phyloP scores from a whole-genome alignment of 345 rosid genomes.

The Moricandia arvensis region DNA sequence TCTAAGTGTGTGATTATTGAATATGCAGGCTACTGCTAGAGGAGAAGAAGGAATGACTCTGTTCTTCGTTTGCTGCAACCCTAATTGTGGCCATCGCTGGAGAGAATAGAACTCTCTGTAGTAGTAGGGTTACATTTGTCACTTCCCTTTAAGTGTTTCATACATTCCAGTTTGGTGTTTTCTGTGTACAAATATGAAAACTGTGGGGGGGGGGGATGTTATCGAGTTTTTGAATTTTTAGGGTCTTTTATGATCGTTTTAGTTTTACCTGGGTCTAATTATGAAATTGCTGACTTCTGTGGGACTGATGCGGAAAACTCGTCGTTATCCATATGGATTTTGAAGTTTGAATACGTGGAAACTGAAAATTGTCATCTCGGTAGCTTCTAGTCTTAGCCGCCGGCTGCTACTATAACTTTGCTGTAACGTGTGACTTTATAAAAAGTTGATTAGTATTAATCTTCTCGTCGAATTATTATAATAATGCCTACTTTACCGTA shows the following conservation, averaged over 20 bases:
- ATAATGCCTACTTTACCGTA: not conserved
- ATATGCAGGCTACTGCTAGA: constrained; percentile 70
- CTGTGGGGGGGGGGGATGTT: not conserved
- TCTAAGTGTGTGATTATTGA: too few relatives aligned
- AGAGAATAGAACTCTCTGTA: constrained; percentile 55
- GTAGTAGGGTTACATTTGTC: too few relatives aligned
- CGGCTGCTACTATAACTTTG: too few relatives aligned
- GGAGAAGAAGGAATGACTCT: constrained; percentile 97
- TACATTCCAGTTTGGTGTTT: not conserved
- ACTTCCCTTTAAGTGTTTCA: too few relatives aligned
- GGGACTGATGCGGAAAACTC: not conserved
- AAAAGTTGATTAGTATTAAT: not conserved
- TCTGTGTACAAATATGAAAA: constrained; percentile 12
- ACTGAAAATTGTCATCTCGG: constrained; percentile 7
- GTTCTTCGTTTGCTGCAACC: constrained; percentile 92
- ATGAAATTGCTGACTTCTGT: not conserved
- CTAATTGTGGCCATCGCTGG: constrained; percentile 79
- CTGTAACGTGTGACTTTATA: constrained; percentile 2
- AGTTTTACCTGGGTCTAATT: not conserved
- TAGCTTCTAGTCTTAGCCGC: constrained; percentile 19
- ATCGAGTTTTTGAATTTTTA: not conserved
- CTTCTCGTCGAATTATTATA: not conserved
- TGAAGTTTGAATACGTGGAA: constrained; percentile 17
- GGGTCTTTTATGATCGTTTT: constrained; percentile 12
- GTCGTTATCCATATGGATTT: not conserved